phyloP scores from a whole-genome alignment of 495 filamentous ascomycete species.

The Aspergillus biplanus region DNA sequence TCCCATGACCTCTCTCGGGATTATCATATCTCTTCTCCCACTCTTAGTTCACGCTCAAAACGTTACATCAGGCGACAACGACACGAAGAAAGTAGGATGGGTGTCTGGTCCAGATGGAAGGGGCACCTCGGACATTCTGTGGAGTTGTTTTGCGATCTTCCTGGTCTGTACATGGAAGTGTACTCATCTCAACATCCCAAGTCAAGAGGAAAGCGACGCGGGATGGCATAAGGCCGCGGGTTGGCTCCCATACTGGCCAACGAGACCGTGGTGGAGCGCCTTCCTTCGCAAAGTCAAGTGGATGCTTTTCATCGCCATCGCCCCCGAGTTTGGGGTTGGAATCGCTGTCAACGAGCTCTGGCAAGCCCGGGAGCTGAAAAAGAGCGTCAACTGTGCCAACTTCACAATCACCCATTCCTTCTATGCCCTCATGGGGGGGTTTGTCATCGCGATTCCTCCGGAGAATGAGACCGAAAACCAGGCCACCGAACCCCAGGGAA shows the following conservation, averaged over 20 bases:
- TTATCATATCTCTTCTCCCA: not conserved
- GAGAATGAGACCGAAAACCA: not conserved
- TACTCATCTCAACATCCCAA: conserved; percentile 5
- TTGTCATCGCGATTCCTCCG: not conserved
- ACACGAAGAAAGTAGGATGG: conserved; percentile 8
- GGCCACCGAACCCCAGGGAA: not conserved
- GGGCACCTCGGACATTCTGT: conserved; percentile 12
- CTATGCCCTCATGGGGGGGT: conserved; percentile 6
- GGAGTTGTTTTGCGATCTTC: conserved; percentile 7
- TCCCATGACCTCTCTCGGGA: not conserved
- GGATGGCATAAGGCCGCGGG: conserved; percentile 8
- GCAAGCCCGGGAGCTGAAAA: not conserved
- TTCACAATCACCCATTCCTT: conserved; percentile 6
- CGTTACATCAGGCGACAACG: not conserved
- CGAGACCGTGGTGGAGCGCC: not conserved
- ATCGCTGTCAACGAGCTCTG: not conserved
- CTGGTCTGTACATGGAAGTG: conserved; percentile 16
- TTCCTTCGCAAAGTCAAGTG: not conserved
- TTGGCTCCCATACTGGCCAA: conserved; percentile 14
- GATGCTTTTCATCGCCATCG: conserved; percentile 6
- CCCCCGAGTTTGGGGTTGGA: not conserved
- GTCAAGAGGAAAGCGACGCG: not conserved
- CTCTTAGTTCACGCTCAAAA: not conserved
- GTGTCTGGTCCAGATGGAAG: conserved; percentile 2
- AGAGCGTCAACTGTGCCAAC: not conserved